Percentiles rank a stretch among this genome's conserved stretches.
phyloP scores from a whole-genome alignment of 1,284 basidiomycete species.

The Trichosporon sp. region DNA sequence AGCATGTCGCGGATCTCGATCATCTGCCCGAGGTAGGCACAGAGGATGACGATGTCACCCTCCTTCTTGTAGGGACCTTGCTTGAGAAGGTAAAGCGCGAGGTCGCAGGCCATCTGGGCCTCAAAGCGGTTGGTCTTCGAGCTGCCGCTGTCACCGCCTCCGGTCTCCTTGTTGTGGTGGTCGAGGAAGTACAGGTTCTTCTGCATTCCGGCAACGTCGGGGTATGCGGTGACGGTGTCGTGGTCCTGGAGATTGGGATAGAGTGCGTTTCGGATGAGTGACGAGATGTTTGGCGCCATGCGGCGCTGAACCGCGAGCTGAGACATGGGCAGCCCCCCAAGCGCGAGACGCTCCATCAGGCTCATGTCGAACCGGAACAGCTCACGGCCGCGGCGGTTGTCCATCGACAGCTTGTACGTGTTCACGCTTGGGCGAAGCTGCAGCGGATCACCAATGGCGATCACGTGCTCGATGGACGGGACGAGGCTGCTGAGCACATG shows the following conservation, averaged over 20 bases:
- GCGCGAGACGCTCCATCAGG: slow-evolving; percentile 60
- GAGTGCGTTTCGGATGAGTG: slow-evolving; percentile 54
- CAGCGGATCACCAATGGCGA: slow-evolving; percentile 65
- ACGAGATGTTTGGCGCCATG: slow-evolving; percentile 55
- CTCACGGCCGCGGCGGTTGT: slow-evolving; percentile 53
- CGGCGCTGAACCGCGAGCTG: slow-evolving; percentile 54
- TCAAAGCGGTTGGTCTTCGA: slow-evolving; percentile 65
- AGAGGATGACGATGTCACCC: slow-evolving; percentile 66
- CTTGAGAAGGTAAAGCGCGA: slow-evolving; percentile 62
- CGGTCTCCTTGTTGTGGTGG: slow-evolving; percentile 58
- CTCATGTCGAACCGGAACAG: slow-evolving; percentile 61
- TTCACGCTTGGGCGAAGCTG: slow-evolving; percentile 65
- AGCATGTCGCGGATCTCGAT: slow-evolving; percentile 58
- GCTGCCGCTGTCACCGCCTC: slow-evolving; percentile 56
- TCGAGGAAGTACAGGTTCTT: slow-evolving; percentile 60
- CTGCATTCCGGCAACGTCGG: slow-evolving; percentile 57
- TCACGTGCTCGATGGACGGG: slow-evolving; percentile 54
- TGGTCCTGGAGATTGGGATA: slow-evolving; percentile 62
- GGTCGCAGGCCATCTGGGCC: slow-evolving; percentile 65
- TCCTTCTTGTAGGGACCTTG: slow-evolving; percentile 59
- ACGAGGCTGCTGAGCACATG: slow-evolving; percentile 63
- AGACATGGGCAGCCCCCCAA: slow-evolving; percentile 55
- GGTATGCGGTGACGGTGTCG: slow-evolving; percentile 54
- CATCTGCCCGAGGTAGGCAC: slow-evolving; percentile 56
- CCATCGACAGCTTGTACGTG: slow-evolving; percentile 59